Evolutionary conservation across 176 grass and related monocot genomes (phyloP).

Genomic region (Aegilops sharonensis): DNA sequence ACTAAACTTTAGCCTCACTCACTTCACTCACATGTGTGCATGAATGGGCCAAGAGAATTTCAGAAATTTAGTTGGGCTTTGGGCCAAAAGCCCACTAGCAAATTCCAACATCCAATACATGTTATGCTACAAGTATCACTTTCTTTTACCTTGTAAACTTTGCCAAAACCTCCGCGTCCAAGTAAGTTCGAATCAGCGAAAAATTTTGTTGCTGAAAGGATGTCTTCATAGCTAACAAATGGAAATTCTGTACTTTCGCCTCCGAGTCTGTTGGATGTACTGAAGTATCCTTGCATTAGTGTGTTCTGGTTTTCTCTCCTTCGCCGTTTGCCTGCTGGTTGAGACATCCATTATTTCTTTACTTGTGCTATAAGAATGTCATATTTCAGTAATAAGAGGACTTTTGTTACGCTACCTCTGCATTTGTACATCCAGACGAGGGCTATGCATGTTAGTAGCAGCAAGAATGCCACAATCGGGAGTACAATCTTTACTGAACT

Average conservation of each 20-base stretch:
- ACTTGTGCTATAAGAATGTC: background rate
- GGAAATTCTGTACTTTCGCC: background rate
- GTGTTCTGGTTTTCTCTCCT: background rate
- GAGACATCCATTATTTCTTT: background rate
- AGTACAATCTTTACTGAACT: conserved; percentile 13
- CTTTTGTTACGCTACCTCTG: conserved; percentile 1
- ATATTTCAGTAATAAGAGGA: no score
- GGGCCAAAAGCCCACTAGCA: no score
- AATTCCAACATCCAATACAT: no score
- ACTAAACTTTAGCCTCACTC: no score
- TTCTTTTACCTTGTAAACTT: conserved; percentile 20
- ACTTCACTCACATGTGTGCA: no score
- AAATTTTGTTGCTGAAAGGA: conserved; percentile 37
- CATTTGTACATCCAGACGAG: background rate
- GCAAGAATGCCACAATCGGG: background rate
- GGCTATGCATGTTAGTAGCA: background rate
- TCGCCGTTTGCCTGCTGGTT: conserved; percentile 11
- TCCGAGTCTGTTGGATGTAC: background rate
- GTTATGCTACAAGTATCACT: background rate
- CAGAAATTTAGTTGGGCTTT: no score
- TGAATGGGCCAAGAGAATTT: no score
- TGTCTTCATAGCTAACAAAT: conserved; percentile 14
- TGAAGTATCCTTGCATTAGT: background rate
- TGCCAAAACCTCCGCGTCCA: no score
- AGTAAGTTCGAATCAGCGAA: conserved; percentile 15